A percentile compares a stretch with the other conserved stretches of the same genome.
phyloP scores from a whole-genome alignment of 805 yeast species.

The Candida insectalens region DNA sequence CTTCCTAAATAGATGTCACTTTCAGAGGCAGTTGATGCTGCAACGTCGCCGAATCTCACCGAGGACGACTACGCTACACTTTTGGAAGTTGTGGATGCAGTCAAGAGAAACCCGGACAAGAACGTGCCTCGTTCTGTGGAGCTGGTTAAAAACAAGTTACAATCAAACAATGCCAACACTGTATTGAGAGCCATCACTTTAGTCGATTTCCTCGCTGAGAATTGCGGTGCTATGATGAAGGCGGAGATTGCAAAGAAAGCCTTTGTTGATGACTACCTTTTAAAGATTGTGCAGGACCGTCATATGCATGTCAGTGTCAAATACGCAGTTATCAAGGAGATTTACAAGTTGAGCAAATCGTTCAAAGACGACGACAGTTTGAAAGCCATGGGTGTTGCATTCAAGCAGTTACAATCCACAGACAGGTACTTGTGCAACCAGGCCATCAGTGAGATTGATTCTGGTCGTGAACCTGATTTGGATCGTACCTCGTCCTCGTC shows the following conservation, averaged over 20 bases:
- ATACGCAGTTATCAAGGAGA: slow-evolving; percentile 51
- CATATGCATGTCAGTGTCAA: slow-evolving; percentile 62
- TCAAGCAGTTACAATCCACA: slow-evolving; percentile 33
- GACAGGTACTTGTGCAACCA: slow-evolving; percentile 29
- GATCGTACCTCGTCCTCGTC: neutral
- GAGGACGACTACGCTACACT: slow-evolving; percentile 62
- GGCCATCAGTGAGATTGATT: slow-evolving; percentile 20
- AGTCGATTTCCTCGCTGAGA: slow-evolving; percentile 57
- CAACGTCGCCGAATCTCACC: slow-evolving; percentile 55
- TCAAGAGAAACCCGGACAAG: slow-evolving; percentile 51
- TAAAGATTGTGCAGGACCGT: slow-evolving; percentile 40
- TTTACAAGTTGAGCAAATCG: slow-evolving; percentile 54
- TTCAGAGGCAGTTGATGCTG: slow-evolving; percentile 26
- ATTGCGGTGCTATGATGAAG: slow-evolving; percentile 64
- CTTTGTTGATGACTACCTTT: slow-evolving; percentile 36
- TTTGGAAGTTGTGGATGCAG: slow-evolving; percentile 57
- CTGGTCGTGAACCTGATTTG: slow-evolving; percentile 7
- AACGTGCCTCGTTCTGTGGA: slow-evolving; percentile 38
- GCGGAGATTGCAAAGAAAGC: slow-evolving; percentile 49
- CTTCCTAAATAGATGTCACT: slow-evolving; percentile 15
- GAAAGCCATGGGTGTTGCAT: slow-evolving; percentile 56
- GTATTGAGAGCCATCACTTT: slow-evolving; percentile 48
- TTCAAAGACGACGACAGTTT: slow-evolving; percentile 72
- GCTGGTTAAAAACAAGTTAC: slow-evolving; percentile 37
- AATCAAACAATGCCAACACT: slow-evolving; percentile 52